phyloP scores from a whole-genome alignment of 805 yeast genomes.

The Lipomyces starkeyi region DNA sequence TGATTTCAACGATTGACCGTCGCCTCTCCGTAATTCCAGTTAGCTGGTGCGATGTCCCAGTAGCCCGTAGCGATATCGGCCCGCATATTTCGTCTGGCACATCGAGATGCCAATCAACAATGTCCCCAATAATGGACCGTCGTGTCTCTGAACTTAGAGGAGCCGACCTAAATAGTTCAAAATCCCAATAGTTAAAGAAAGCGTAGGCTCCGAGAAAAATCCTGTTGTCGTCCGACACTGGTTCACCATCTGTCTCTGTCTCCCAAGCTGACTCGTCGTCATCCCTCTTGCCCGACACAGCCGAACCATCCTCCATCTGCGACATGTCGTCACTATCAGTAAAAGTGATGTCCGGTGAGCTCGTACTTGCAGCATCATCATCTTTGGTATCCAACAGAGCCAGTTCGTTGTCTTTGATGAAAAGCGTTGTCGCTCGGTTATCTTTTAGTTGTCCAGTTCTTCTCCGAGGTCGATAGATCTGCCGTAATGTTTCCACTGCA shows the following conservation, averaged over 20 bases:
- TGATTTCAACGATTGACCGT: conserved; percentile 32
- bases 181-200: conserved; percentile 37
- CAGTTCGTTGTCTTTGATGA: background rate
- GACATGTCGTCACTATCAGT: background rate
- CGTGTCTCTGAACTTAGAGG: conserved; percentile 33
- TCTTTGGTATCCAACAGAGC: background rate
- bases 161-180: conserved; percentile 35
- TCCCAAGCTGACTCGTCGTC: conserved; percentile 20
- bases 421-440: background rate
- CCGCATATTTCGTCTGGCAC: conserved; percentile 33
- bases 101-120: conserved; percentile 34
- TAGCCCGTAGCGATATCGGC: conserved; percentile 24
- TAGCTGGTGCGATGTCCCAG: conserved; percentile 35
- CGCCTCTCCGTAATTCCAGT: conserved; percentile 34
- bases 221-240: background rate
- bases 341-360: background rate
- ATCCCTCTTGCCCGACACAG: background rate
- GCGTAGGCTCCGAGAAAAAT: conserved; percentile 31
- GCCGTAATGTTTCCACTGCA: conserved; percentile 23
- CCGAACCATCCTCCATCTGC: background rate
- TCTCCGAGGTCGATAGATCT: conserved; percentile 1
- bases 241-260: conserved; percentile 11
- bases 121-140: conserved; percentile 35
- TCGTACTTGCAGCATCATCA: background rate
- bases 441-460: background rate